Base-by-base conservation (phyloP, 176 grass and related monocot genomes). In the Triticum turgidum region DNA sequence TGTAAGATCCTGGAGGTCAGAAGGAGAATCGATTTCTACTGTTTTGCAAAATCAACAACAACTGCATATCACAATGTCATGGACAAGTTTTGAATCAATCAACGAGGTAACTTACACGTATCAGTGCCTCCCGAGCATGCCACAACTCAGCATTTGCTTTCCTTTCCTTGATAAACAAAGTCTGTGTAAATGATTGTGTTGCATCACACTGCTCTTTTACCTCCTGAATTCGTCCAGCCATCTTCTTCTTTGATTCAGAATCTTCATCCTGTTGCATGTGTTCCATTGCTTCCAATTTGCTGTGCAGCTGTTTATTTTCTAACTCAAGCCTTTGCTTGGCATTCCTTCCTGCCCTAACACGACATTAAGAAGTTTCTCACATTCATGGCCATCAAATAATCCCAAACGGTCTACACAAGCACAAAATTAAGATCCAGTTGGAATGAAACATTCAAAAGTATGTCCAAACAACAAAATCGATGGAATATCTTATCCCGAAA, bases 141-240 rank as follows among this genome's bases (percentile, higher is more conserved):
- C 86, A 88, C 41, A 88, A 45, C 77, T 90, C 91, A 11, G 90
- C 88, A 9, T 90, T 90, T 49, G 82, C 82, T 51, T 73, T 75
- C 3, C 82, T 62, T 77, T 90, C 88, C 69, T 90, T 90, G 17
- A 88, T 35, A 10, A 86, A n/a, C 4, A 93, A 56, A 71, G 81
- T 27, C 27, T 37, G 85, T 33, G 79, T 80, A 9, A 75, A 54
- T 14, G 82, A 65, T 33, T 93, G 64, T 82, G 88, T 82, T 27
- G 70, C 8, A 41, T 41, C 39, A 41, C 39, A 41, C 39, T 41
- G 39, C 39, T 10, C 15, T 6, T 56, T 15, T n/a, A 90, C 30
- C 18, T 90, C 81, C 44, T 81, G 78, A 27, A 12, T 88, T 37
- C 88, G 69, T 29, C 86, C 30, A 58, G 72, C 64, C 11, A 9